Conservation (phyloP, 2,329 filamentous ascomycete species). For the Colletotrichum shisoi region DNA sequence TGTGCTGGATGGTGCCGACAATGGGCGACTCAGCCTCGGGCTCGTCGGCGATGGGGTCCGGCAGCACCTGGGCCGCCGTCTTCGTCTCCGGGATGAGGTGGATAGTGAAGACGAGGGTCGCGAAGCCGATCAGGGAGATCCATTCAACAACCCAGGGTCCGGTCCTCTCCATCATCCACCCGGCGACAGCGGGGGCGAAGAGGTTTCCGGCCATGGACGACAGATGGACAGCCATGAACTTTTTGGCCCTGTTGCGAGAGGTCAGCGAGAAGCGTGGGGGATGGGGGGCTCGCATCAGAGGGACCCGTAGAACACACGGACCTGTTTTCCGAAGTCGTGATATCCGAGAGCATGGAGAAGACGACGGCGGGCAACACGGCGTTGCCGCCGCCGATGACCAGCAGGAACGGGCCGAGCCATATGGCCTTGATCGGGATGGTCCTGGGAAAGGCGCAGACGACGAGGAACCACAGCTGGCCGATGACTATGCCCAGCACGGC, state of each 20-base stretch:
- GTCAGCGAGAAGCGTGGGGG: background rate
- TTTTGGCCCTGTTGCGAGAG: constrained; percentile 45
- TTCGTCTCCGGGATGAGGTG: constrained; percentile 45
- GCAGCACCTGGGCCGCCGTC: constrained; percentile 31
- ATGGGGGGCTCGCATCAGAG: background rate
- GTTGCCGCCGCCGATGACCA: constrained; percentile 50
- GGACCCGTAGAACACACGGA: constrained; percentile 35
- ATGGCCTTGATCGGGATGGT: constrained; percentile 47
- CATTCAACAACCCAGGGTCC: constrained; percentile 45
- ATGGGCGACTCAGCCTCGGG: constrained; percentile 1
- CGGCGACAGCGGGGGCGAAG: constrained; percentile 49
- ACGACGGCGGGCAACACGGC: constrained; percentile 46
- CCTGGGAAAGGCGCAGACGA: constrained; percentile 48
- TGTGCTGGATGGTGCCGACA: constrained; percentile 24
- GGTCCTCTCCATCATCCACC: constrained; percentile 47
- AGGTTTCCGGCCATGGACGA: constrained; percentile 48
- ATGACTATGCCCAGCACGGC: constrained; percentile 46
- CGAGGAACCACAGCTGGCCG: constrained; percentile 43
- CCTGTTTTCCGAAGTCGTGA: constrained; percentile 50
- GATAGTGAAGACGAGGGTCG: constrained; percentile 38
- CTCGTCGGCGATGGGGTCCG: constrained; percentile 28
- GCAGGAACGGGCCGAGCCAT: constrained; percentile 47
- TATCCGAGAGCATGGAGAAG: constrained; percentile 50
- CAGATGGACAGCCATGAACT: constrained; percentile 48
- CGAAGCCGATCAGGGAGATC: constrained; percentile 5